Evolutionary conservation across 768 basidiomycete species (phyloP), one percentile per base, ranked within the genome.

Genomic region (Russula sp.): DNA sequence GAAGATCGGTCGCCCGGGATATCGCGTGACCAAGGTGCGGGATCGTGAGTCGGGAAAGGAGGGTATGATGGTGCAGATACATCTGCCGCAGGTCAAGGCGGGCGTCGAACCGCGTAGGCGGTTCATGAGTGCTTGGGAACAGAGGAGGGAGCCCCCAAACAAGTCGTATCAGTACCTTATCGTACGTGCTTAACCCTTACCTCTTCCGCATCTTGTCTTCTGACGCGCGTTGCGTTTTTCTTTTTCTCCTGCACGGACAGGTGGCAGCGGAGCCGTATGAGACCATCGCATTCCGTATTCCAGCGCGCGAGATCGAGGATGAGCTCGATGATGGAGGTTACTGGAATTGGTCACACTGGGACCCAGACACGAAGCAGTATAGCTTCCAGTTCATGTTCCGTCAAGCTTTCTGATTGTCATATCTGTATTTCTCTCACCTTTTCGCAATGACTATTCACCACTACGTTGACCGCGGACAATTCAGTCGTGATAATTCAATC

Each of bases 231-330:
- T 36, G 13, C 3, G 0, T 32, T 36, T n/a, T 40, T n/a, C 34
- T 36, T 56, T 44, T 20, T 32, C 14, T 13, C 22, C 14, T 28
- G 38, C 13, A 48, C 18, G 24, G 22, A 30, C 44, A 98, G 96
- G 92, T 98, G 65, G 97, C 96, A 20, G 94, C 97, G n/a, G 97
- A 98, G 71, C 95, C 96, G 6, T 99, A 98, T 73, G 97, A 99
- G 77, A 98, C 95, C 4, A 94, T 99, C 69, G 93, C 94, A n/a
- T 98, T 98, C 81, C 92, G 95, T 20, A 94, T 99, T 72, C 97
- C 96, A 52, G 91, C 97, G 28, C 86, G 92, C 57, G 95, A 98
- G 76, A 95, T 99, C 65, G 95, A 98, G 76, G 93, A 96, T 71
- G 93, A 94, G 72, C 84, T 90, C 52, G 89, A 93, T 65, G 93